Base-by-base conservation (phyloP, 495 filamentous ascomycete genomes). In the Penicillium simplicissimum region DNA sequence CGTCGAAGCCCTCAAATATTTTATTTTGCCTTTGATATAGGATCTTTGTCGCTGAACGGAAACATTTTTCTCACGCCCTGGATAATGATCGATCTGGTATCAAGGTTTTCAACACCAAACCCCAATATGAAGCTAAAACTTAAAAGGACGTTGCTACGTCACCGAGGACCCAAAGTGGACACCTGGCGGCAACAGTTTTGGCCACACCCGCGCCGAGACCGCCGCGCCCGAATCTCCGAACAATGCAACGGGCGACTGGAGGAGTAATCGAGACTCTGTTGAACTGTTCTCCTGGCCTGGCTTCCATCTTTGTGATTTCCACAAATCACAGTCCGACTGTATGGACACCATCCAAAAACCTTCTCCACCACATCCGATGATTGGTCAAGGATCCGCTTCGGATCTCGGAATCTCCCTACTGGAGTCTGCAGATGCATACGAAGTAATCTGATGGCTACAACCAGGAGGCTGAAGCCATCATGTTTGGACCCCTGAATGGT, bases 131-230 rank as follows among this genome's bases (percentile, higher is more conserved):
- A 23, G 10, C 28, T 49, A 15, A n/a, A n/a, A n/a, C n/a, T n/a
- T n/a, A n/a, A 28, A 31, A 28, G 14, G 3, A 6, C 45, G 28
- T 1, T 49, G 51, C 28, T 49, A 61, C 59, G 59, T 49, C 59
- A 61, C 59, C 28, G 28, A 31, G 28, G 4, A 4, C 4, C 28
- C 28, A 36, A 58, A 55, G 59, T 61, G 59, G 59, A 55, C 59
- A 60, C 58, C 40, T 60, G 58, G 58, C 58, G 42, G 25, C 37
- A 43, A n/a, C 40, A 25, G 43, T 64, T 52, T 38, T 31, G 31
- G 42, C 35, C 51, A 52, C 47, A 21, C 35, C 53, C 34, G 19
- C 25, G 49, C 56, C 61, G 58, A 62, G 57, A 53, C 25, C 42
- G 28, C 17, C 37, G 6, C 4, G 8, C 47, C 40, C 31, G 35